Percentiles rank a stretch among this genome's conserved stretches.
These are phyloP conservation scores for Salvia splendens DNA, from an alignment of 257 asterid genomes.

Conservation along the genomic window DNA sequence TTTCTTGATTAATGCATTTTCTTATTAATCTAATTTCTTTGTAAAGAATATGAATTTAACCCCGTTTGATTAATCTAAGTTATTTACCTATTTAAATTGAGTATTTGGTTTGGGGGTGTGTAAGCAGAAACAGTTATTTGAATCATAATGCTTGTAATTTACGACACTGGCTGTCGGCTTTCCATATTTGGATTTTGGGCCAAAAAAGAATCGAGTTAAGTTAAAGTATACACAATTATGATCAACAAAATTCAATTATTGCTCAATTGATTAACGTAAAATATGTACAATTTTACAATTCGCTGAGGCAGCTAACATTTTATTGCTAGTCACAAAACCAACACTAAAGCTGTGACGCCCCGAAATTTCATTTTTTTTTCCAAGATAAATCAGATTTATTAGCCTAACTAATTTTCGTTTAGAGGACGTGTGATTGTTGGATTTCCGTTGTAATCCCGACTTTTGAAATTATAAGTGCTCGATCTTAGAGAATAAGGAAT, in stretches of 20 bases:
- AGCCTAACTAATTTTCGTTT: no score
- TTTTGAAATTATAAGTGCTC: no score
- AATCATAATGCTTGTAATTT: background rate
- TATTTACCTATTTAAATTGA: background rate
- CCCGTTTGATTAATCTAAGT: background rate
- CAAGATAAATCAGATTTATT: no score
- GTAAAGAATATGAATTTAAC: background rate
- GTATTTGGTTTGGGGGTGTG: background rate
- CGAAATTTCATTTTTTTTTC: no score
- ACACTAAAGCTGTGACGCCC: no score
- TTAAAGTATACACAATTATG: background rate
- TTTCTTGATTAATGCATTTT: background rate
- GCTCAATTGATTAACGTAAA: constrained; percentile 11
- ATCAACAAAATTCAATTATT: constrained; percentile 14
- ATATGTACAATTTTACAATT: constrained; percentile 7
- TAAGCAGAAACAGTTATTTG: background rate
- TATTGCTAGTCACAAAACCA: constrained; percentile 24
- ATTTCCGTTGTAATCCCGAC: no score
- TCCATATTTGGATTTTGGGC: background rate
- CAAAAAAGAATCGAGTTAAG: background rate
- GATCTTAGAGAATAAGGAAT: no score
- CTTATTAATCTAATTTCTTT: background rate
- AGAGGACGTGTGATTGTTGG: no score
- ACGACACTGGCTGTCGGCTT: background rate
- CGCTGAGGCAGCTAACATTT: constrained; percentile 26